Conservation (phyloP, 352 stramenopile species). For the Phytopythium chamaehyphon region DNA sequence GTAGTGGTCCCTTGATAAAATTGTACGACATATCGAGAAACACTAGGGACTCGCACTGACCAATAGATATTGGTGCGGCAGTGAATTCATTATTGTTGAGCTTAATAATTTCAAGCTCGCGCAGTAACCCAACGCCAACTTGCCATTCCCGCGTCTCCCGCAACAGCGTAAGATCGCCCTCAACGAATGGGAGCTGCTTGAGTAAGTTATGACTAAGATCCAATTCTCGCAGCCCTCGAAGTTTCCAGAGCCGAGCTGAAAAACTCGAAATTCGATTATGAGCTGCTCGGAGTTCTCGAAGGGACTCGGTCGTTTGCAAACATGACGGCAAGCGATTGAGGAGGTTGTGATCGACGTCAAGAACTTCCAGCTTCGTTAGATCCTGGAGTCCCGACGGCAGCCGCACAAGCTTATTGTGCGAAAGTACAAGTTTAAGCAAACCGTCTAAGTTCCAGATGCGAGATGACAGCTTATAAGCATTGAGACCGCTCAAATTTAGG, state of each 20-base stretch:
- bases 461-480: constrained; percentile 51
- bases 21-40: constrained; percentile 57
- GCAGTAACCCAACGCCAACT: constrained; percentile 52
- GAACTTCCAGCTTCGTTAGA: constrained; percentile 39
- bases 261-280: constrained; percentile 59
- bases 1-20: constrained; percentile 20
- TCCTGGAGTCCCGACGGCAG: constrained; percentile 76
- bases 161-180: constrained; percentile 64
- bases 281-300: constrained; percentile 39
- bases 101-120: constrained; percentile 31
- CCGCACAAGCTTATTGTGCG: constrained; percentile 44
- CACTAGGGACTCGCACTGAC: constrained; percentile 36
- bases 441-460: constrained; percentile 69
- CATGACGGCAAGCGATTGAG: constrained; percentile 57
- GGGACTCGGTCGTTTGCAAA: constrained; percentile 53
- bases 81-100: constrained; percentile 54
- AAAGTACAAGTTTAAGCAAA: constrained; percentile 36
- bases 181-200: constrained; percentile 49
- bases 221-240: constrained; percentile 35
- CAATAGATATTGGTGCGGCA: constrained; percentile 40
- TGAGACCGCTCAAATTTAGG: constrained; percentile 48
- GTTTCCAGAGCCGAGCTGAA: constrained; percentile 66
- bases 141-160: constrained; percentile 72
- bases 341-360: constrained; percentile 59
- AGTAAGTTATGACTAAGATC: constrained; percentile 56